A percentile compares a stretch with the other conserved stretches of the same genome.
These are phyloP conservation scores for Penicillium sp. DNA, from an alignment of 2,329 filamentous ascomycete species.

Conservation along the genomic window DNA sequence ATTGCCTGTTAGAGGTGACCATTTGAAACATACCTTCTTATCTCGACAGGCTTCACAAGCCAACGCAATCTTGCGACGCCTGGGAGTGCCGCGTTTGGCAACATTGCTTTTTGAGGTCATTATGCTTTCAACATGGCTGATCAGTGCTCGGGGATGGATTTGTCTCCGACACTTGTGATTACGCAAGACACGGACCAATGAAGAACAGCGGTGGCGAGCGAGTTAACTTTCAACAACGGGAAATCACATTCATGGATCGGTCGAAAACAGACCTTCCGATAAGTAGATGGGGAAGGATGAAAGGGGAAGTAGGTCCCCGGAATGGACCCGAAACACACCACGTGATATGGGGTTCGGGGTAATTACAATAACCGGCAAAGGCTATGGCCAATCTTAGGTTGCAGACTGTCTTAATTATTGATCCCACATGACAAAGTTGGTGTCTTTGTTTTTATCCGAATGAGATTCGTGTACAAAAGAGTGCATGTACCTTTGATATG, in stretches of 20 bases:
- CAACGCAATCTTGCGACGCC: conserved; percentile 39
- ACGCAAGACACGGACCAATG: neutral
- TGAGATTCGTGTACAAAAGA: neutral
- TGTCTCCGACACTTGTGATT: neutral
- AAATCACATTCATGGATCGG: neutral
- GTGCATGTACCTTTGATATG: neutral
- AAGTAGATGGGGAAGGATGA: neutral
- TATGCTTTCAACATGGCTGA: neutral
- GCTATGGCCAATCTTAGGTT: neutral
- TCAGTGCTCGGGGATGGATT: neutral
- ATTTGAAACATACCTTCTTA: conserved; percentile 43
- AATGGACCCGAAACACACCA: conserved; percentile 14
- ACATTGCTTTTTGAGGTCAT: conserved; percentile 24
- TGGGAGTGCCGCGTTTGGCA: conserved; percentile 23
- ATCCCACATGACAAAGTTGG: neutral
- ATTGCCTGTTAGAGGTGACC: too few relatives aligned
- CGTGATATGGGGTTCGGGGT: conserved; percentile 4
- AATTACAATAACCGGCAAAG: neutral
- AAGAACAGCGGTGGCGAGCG: neutral
- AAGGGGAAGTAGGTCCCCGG: conserved; percentile 5
- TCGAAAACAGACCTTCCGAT: neutral
- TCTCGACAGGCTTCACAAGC: conserved; percentile 50
- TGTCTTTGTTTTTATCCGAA: neutral
- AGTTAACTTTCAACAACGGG: neutral
- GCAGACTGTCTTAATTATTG: neutral